Evolutionary conservation across 768 basidiomycete genomes (phyloP).

Genomic region (Sporobolomyces phaffii): DNA sequence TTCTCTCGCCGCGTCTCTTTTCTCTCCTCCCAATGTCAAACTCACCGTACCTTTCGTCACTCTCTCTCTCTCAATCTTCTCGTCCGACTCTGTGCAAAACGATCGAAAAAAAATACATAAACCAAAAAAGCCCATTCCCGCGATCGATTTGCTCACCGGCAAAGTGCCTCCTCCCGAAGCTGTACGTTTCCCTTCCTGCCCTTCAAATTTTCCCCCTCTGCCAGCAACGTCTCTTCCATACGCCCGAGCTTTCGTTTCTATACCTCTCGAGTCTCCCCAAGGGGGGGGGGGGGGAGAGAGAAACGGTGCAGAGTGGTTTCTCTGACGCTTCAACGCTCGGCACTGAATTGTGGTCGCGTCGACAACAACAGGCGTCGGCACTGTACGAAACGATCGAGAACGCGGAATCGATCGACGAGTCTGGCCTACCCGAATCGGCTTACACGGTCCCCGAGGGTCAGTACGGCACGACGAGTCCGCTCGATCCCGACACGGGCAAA

Average conservation of each 20-base stretch:
- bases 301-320: no score
- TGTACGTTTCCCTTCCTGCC: slow-evolving; percentile 8
- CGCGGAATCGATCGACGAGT: slow-evolving; percentile 48
- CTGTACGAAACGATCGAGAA: slow-evolving; percentile 91
- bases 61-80: not conserved
- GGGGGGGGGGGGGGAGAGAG: no score
- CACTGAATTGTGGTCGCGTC: not conserved
- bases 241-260: no score
- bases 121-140: slow-evolving; percentile 60
- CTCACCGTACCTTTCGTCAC: not conserved
- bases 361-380: slow-evolving; percentile 55
- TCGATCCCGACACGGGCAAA: slow-evolving; percentile 37
- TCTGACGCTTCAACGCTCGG: not conserved
- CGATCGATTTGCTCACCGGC: slow-evolving; percentile 77
- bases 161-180: slow-evolving; percentile 97
- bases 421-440: slow-evolving; percentile 45
- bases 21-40: not conserved
- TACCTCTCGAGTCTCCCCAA: no score
- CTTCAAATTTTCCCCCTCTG: no score
- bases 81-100: no score
- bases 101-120: no score
- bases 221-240: no score
- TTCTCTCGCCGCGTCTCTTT: no score
- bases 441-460: slow-evolving; percentile 44
- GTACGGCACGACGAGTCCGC: slow-evolving; percentile 4